Conservation (phyloP, 139 green algal genomes). For the Volvox reticuliferus region DNA sequence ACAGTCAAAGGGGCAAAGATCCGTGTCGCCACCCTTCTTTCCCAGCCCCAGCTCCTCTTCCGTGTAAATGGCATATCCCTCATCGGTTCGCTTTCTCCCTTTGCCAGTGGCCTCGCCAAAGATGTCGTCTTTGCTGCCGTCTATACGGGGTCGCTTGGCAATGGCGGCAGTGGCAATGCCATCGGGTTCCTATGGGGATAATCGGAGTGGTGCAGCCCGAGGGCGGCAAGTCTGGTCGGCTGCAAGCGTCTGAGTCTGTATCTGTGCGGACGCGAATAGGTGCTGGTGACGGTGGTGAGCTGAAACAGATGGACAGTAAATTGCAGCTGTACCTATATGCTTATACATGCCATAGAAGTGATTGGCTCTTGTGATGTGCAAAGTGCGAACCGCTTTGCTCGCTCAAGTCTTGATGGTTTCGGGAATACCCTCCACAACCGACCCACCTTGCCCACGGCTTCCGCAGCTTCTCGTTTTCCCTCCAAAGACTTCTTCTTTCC, state of each 20-base stretch:
- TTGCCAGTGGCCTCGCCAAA: slow-evolving; percentile 70
- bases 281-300: no score
- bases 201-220: neutral
- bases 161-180: neutral
- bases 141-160: slow-evolving; percentile 51
- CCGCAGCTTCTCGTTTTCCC: neutral
- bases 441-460: neutral
- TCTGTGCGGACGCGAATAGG: neutral
- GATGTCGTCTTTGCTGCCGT: slow-evolving; percentile 83
- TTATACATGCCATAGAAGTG: no score
- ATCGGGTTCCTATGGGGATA: neutral
- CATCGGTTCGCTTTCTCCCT: slow-evolving; percentile 79
- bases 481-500: slow-evolving; percentile 33
- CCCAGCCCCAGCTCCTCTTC: slow-evolving; percentile 83
- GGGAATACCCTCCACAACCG: neutral
- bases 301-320: no score
- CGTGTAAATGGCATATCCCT: slow-evolving; percentile 85
- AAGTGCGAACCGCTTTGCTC: no score
- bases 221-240: neutral
- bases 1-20: slow-evolving; percentile 89
- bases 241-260: slow-evolving; percentile 2
- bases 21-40: slow-evolving; percentile 75
- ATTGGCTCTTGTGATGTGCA: no score
- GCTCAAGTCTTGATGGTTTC: no score
- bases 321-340: no score